Evolutionary conservation across 1,139 yeast species (phyloP).

Genomic region (Barnettozyma hawaiiensis): DNA sequence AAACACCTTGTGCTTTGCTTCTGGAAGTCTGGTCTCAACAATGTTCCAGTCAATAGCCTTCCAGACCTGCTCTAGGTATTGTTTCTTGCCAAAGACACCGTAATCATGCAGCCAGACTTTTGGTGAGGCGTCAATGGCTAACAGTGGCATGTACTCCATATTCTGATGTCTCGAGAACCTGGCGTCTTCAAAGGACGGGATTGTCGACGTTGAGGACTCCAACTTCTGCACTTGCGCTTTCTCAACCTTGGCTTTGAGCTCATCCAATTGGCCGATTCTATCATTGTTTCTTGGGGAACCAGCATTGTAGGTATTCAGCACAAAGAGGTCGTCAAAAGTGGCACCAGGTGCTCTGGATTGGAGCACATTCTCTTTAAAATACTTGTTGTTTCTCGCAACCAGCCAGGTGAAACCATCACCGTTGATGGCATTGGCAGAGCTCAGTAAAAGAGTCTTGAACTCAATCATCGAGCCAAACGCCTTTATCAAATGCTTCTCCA

Average conservation of each 20-base stretch:
- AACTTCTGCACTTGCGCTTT: background rate
- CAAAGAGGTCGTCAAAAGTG: slow-evolving; percentile 42
- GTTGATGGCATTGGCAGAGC: slow-evolving; percentile 57
- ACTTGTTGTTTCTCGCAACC: slow-evolving; percentile 42
- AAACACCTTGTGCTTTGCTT: slow-evolving; percentile 2
- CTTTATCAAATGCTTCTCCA: background rate
- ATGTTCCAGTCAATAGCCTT: slow-evolving; percentile 66
- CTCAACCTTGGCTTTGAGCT: slow-evolving; percentile 12
- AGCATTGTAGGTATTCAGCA: slow-evolving; percentile 73
- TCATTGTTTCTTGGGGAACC: slow-evolving; percentile 50
- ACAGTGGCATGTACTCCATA: slow-evolving; percentile 49
- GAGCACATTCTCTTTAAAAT: slow-evolving; percentile 20
- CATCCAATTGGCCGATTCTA: slow-evolving; percentile 28
- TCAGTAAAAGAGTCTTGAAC: slow-evolving; percentile 55
- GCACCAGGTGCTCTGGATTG: slow-evolving; percentile 21
- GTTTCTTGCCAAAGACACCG: slow-evolving; percentile 68
- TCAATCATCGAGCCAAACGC: slow-evolving; percentile 59
- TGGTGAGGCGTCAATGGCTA: slow-evolving; percentile 68
- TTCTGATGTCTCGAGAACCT: slow-evolving; percentile 17
- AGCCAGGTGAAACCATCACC: slow-evolving; percentile 79
- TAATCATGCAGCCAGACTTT: slow-evolving; percentile 64
- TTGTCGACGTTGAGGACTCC: slow-evolving; percentile 10
- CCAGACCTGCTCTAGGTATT: slow-evolving; percentile 66
- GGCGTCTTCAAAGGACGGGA: slow-evolving; percentile 30
- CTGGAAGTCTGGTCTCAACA: slow-evolving; percentile 53